phyloP scores from a whole-genome alignment of 257 asterid genomes.

The Solanum appendiculatum region DNA sequence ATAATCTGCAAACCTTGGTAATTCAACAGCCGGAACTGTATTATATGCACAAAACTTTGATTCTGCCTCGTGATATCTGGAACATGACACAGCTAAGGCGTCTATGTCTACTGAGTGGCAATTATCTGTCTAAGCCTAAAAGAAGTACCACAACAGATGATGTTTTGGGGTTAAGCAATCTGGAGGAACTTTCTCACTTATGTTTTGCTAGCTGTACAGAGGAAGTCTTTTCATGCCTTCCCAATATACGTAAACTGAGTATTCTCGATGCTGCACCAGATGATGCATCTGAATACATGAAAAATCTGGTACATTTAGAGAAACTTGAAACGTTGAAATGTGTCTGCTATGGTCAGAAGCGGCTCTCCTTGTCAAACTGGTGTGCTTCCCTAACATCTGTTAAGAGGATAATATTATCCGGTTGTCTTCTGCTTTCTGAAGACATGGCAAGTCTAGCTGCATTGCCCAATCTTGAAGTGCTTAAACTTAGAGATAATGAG shows the following conservation, averaged over 20 bases:
- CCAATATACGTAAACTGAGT: conserved; percentile 18
- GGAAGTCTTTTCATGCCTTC: conserved; percentile 7
- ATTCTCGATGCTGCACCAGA: conserved; percentile 1
- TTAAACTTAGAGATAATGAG: background rate
- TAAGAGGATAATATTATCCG: background rate
- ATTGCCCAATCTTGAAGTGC: conserved; percentile 2
- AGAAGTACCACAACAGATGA: background rate
- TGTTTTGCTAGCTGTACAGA: conserved; percentile 7
- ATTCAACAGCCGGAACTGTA: conserved; percentile 1
- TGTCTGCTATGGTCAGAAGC: background rate
- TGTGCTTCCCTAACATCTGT: conserved; percentile 12
- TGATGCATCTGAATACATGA: background rate
- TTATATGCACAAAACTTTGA: background rate
- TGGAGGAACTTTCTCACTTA: conserved; percentile 9
- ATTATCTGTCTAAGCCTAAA: conserved; percentile 2
- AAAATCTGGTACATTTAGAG: conserved; percentile 5
- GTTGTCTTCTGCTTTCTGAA: background rate
- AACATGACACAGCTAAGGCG: conserved; percentile 18
- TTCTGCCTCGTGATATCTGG: conserved; percentile 15
- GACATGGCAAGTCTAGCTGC: conserved; percentile 3
- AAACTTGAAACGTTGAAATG: conserved; percentile 13
- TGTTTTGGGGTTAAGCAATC: conserved; percentile 9
- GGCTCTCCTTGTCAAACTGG: background rate
- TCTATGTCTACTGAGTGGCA: conserved; percentile 7
- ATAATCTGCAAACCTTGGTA: conserved; percentile 18